phyloP scores from a whole-genome alignment of 306 rosid genomes.

The Prunus armeniaca region DNA sequence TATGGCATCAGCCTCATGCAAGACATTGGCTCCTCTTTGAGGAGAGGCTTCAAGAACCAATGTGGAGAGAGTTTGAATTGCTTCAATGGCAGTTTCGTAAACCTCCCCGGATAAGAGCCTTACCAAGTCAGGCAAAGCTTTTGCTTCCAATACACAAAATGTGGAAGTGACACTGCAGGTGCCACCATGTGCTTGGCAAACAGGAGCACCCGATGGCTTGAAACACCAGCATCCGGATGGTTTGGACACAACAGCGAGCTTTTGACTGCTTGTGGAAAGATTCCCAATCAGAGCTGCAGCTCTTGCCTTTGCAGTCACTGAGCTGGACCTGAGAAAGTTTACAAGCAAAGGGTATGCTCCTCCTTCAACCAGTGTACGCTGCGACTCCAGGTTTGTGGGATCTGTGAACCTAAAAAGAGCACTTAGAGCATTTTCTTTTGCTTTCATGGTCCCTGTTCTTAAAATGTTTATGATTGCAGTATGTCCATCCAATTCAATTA shows the following conservation, averaged over 20 bases:
- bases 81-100: constrained; percentile 69
- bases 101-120: constrained; percentile 55
- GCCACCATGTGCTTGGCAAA: constrained; percentile 61
- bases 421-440: constrained; percentile 80
- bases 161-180: constrained; percentile 49
- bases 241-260: constrained; percentile 40
- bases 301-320: constrained; percentile 75
- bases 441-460: constrained; percentile 57
- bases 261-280: constrained; percentile 68
- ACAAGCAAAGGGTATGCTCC: constrained; percentile 77
- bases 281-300: constrained; percentile 85
- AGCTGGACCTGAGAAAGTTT: constrained; percentile 45
- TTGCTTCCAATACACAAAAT: constrained; percentile 67
- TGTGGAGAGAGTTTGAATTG: constrained; percentile 74
- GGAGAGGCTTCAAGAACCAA: constrained; percentile 57
- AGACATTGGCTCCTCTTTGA: constrained; percentile 61
- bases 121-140: constrained; percentile 68
- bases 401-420: constrained; percentile 90
- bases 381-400: constrained; percentile 62
- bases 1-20: constrained; percentile 57
- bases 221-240: constrained; percentile 54
- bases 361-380: constrained; percentile 51
- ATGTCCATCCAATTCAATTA: constrained; percentile 65
- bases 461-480: constrained; percentile 65
- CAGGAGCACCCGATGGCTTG: constrained; percentile 33